phyloP scores from a whole-genome alignment of 331 rosid genomes.

The Acacia concinna region DNA sequence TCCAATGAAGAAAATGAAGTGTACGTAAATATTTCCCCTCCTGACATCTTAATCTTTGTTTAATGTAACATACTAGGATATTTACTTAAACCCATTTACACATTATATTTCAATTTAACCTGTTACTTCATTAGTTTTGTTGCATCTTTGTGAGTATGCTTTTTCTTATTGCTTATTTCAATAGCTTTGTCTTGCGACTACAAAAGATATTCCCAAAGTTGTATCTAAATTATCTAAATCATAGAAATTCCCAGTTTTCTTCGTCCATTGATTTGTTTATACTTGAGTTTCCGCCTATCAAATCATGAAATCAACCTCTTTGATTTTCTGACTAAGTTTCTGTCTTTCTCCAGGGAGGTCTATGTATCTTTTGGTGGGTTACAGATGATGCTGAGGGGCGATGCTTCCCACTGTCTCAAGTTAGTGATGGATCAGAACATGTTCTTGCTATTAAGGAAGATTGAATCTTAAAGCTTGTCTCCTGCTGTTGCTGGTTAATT shows the following conservation, averaged over 20 bases:
- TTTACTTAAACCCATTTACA: not conserved
- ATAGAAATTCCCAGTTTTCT: not conserved
- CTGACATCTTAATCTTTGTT: constrained; percentile 2
- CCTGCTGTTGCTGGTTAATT: not conserved
- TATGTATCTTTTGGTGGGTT: constrained; percentile 80
- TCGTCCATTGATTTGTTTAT: not conserved
- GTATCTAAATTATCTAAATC: not conserved
- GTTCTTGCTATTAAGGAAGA: constrained; percentile 15
- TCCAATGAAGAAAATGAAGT: constrained; percentile 49
- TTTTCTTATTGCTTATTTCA: constrained; percentile 11
- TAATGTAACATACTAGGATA: not conserved
- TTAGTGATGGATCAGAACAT: not conserved
- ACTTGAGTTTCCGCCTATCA: not conserved
- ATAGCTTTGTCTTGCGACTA: not conserved
- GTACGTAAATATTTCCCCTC: constrained; percentile 48
- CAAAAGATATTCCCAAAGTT: not conserved
- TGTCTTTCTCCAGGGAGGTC: constrained; percentile 55
- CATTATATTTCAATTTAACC: not conserved
- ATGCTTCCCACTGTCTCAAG: constrained; percentile 45
- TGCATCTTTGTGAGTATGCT: not conserved
- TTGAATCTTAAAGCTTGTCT: not conserved
- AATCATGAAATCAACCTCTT: not conserved
- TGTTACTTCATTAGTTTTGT: not conserved
- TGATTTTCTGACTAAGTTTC: not conserved
- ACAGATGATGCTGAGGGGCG: constrained; percentile 74